phyloP scores from a whole-genome alignment of 176 grass and related monocot genomes.

The Elaeis guineensis region DNA sequence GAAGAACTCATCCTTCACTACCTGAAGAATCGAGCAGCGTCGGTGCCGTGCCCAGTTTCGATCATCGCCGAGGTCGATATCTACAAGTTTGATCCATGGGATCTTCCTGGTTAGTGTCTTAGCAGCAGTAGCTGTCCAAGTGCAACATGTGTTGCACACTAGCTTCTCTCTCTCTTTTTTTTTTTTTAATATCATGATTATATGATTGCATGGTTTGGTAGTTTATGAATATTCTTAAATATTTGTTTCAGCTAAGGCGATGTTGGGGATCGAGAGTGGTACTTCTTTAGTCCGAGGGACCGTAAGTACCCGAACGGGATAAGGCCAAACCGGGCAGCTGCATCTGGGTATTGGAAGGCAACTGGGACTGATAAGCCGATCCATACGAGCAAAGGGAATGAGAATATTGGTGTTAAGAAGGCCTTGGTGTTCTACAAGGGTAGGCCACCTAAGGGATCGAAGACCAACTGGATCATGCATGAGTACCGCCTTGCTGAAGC shows the following conservation, averaged over 20 bases:
- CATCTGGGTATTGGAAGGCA: slow-evolving; percentile 95
- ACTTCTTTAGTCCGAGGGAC: slow-evolving; percentile 88
- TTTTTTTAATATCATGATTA: too few species aligned
- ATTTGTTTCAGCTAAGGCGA: slow-evolving; percentile 31
- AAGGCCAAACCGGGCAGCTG: slow-evolving; percentile 77
- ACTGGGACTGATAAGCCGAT: slow-evolving; percentile 95
- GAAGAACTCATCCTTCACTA: slow-evolving; percentile 93
- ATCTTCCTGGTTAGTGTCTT: slow-evolving; percentile 61
- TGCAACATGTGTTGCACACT: too few species aligned
- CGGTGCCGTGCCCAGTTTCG: slow-evolving; percentile 49
- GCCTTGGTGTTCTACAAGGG: slow-evolving; percentile 91
- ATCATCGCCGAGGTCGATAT: slow-evolving; percentile 96
- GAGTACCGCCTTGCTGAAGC: slow-evolving; percentile 77
- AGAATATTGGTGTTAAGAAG: slow-evolving; percentile 86
- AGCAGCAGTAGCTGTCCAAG: too few species aligned
- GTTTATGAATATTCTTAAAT: too few species aligned
- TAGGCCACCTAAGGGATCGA: slow-evolving; percentile 65
- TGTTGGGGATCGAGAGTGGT: slow-evolving; percentile 86
- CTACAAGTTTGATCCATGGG: slow-evolving; percentile 93
- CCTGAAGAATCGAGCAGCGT: slow-evolving; percentile 62
- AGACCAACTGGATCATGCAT: slow-evolving; percentile 98
- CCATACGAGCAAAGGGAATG: slow-evolving; percentile 26
- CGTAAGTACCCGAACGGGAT: slow-evolving; percentile 91
- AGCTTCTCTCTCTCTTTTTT: too few species aligned
- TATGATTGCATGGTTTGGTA: too few species aligned